A percentile compares a stretch with the other conserved stretches of the same genome.
Conservation (phyloP, 2,329 filamentous ascomycete genomes). For the Fusarium sp. region DNA sequence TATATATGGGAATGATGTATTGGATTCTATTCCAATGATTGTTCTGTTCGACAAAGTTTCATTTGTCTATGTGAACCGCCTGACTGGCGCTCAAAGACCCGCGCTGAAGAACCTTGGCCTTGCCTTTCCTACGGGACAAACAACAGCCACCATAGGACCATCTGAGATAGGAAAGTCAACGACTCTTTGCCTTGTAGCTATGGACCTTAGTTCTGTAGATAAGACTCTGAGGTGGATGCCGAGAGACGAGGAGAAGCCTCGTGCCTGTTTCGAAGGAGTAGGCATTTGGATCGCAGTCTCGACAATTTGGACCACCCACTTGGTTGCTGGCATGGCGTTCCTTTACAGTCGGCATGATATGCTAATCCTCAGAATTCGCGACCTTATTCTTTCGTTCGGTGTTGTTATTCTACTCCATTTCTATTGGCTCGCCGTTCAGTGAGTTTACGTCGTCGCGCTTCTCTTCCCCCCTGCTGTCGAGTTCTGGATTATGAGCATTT, state of each 20-base stretch:
- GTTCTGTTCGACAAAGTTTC: too few species aligned
- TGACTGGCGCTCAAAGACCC: too few species aligned
- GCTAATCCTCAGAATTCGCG: conserved; percentile 53
- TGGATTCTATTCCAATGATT: too few species aligned
- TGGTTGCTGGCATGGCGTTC: conserved; percentile 50
- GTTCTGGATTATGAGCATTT: conserved; percentile 70
- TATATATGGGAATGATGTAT: too few species aligned
- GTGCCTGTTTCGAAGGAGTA: not conserved
- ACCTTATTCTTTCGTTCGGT: conserved; percentile 52
- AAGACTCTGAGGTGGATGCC: not conserved
- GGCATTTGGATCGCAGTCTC: not conserved
- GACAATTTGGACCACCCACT: conserved; percentile 4
- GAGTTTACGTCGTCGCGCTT: conserved; percentile 49
- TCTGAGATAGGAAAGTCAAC: too few species aligned
- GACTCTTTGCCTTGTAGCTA: too few species aligned
- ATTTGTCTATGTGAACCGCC: too few species aligned
- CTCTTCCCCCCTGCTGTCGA: conserved; percentile 57
- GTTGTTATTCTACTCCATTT: conserved; percentile 53
- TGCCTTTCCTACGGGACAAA: too few species aligned
- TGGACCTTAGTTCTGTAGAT: not conserved
- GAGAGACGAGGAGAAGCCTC: not conserved
- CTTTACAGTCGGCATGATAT: conserved; percentile 49
- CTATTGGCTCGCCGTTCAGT: conserved; percentile 53
- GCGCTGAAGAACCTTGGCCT: too few species aligned
- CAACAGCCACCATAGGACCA: too few species aligned